A percentile compares a stretch with the other conserved stretches of the same genome.
Conservation (phyloP, 768 basidiomycete species). For the Ramaria rubella region DNA sequence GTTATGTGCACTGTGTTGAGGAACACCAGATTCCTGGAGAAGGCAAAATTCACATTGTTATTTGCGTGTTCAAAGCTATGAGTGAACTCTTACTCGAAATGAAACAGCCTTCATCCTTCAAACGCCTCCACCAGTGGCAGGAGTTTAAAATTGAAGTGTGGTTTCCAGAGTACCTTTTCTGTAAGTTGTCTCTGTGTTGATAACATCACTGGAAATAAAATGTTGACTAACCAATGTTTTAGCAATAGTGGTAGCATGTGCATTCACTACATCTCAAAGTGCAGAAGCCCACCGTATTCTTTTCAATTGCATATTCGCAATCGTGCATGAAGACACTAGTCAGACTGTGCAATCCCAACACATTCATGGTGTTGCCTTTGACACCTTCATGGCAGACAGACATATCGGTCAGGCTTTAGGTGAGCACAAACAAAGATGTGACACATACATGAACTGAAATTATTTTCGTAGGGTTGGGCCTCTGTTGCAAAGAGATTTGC, state of each 20-base stretch:
- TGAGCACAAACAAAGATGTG: not conserved
- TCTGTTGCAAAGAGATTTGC: conserved; percentile 11
- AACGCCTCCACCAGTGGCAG: conserved; percentile 14
- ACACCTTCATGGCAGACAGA: conserved; percentile 20
- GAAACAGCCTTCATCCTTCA: conserved; percentile 13
- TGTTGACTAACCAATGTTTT: not conserved
- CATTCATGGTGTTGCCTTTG: conserved; percentile 20
- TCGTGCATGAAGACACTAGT: conserved; percentile 17
- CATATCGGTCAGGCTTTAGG: conserved; percentile 24
- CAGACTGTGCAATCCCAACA: conserved; percentile 17
- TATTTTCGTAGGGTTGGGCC: conserved; percentile 16
- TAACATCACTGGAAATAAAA: not conserved
- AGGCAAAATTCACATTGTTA: conserved; percentile 13
- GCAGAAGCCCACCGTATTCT: conserved; percentile 22
- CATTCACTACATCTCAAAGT: conserved; percentile 24
- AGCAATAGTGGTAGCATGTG: conserved; percentile 19
- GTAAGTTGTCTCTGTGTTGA: conserved; percentile 10
- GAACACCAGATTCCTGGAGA: conserved; percentile 6
- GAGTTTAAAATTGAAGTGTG: conserved; percentile 19
- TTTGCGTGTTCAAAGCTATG: conserved; percentile 23
- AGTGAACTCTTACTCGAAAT: conserved; percentile 13
- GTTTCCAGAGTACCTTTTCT: conserved; percentile 12
- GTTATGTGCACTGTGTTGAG: conserved; percentile 20
- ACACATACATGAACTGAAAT: not conserved
- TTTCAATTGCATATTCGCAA: conserved; percentile 19